Conservation (phyloP, 176 grass and related monocot genomes). For the Bothriochloa decipiens region DNA sequence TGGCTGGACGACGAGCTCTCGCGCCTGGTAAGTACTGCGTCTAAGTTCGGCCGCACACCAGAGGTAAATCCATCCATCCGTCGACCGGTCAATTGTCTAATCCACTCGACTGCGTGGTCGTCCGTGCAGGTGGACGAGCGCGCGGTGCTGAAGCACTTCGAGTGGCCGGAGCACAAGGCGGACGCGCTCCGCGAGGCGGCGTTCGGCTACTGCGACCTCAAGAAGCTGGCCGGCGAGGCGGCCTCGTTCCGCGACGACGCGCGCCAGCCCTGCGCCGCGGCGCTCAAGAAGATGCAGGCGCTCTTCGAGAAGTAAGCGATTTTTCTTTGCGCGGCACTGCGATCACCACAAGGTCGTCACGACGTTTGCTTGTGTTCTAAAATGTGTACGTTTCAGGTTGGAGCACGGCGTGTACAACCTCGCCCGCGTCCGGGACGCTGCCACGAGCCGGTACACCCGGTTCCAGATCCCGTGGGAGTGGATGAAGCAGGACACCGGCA, state of each 20-base stretch:
- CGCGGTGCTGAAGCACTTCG: conserved; percentile 98
- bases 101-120: too few species aligned
- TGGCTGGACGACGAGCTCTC: conserved; percentile 98
- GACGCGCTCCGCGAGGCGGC: conserved; percentile 97
- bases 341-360: too few species aligned
- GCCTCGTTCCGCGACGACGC: conserved; percentile 66
- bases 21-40: conserved; percentile 74
- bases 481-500: conserved; percentile 81
- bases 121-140: conserved; percentile 86
- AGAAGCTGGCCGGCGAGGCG: conserved; percentile 70
- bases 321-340: too few species aligned
- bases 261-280: conserved; percentile 67
- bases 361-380: too few species aligned
- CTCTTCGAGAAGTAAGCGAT: conserved; percentile 98
- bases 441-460: conserved; percentile 66
- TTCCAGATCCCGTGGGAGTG: conserved; percentile 90
- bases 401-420: conserved; percentile 95
- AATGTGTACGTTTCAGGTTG: conserved; percentile 62
- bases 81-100: background rate
- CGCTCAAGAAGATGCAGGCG: too few species aligned
- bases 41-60: too few species aligned
- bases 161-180: conserved; percentile 97
- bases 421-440: conserved; percentile 72
- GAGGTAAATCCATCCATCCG: too few species aligned
- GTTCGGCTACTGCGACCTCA: conserved; percentile 92